A percentile compares a stretch with the other conserved stretches of the same genome.
Conservation (phyloP, 1,284 basidiomycete species). For the Salmacisia buchloeana region DNA sequence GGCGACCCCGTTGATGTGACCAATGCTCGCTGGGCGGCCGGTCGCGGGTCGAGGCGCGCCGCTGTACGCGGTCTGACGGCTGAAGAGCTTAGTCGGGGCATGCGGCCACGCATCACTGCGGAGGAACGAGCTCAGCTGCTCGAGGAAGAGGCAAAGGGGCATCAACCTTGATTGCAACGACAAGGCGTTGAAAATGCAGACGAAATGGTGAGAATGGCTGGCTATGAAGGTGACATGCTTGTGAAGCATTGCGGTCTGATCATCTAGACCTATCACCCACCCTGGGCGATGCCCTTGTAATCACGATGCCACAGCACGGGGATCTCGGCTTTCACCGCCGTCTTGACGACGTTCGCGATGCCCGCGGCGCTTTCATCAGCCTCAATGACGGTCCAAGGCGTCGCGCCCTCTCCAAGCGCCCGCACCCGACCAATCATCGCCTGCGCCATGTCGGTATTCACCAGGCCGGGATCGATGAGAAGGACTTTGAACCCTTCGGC, state of each 20-base stretch:
- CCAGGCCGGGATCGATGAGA: constrained; percentile 13
- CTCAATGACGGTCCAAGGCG: constrained; percentile 4
- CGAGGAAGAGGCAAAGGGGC: neutral
- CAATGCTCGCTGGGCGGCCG: constrained; percentile 23
- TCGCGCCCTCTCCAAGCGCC: no score
- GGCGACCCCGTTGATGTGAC: constrained; percentile 21
- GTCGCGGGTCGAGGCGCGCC: constrained; percentile 21
- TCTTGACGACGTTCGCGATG: constrained; percentile 10
- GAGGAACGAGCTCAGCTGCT: neutral
- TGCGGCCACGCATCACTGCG: neutral
- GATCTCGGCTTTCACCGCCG: neutral
- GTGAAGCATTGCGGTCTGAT: no score
- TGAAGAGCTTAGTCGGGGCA: constrained; percentile 4
- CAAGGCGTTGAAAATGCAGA: no score
- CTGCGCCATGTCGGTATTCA: constrained; percentile 13
- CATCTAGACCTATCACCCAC: no score
- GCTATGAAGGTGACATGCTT: neutral
- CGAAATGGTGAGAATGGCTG: no score
- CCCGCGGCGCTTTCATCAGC: neutral
- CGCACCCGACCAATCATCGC: neutral
- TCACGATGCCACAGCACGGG: neutral
- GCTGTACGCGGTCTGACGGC: constrained; percentile 7
- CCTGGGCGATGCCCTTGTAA: constrained; percentile 1
- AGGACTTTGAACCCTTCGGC: constrained; percentile 15
- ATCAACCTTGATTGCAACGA: no score